These are phyloP conservation scores for Epichloe sylvatica DNA, from an alignment of 2,329 filamentous ascomycete species.

Conservation along the genomic window DNA sequence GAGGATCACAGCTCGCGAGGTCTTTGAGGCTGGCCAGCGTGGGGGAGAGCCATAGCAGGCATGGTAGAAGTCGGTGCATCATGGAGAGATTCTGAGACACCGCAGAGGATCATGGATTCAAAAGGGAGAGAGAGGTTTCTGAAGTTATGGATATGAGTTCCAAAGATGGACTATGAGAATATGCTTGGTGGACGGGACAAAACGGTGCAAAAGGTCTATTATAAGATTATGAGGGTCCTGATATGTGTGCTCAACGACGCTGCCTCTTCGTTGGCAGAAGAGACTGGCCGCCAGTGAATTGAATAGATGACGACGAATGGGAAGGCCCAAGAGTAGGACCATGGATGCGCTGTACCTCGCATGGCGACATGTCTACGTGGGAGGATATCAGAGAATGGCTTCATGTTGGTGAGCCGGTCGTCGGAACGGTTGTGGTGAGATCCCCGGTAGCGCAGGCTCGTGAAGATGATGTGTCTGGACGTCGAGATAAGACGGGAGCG, in stretches of 20 bases:
- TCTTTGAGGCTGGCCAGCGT: constrained; percentile 10
- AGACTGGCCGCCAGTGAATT: background rate
- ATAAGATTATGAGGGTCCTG: background rate
- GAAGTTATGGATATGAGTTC: background rate
- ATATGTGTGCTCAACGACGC: background rate
- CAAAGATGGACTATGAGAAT: background rate
- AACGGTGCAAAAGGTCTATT: background rate
- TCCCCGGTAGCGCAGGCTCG: background rate
- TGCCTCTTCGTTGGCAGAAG: background rate
- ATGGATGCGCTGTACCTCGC: constrained; percentile 3
- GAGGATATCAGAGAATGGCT: background rate
- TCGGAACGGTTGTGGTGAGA: background rate
- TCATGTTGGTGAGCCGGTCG: background rate
- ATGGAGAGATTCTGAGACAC: background rate
- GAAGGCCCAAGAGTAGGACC: background rate
- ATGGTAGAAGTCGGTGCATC: background rate
- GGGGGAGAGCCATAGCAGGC: constrained; percentile 1
- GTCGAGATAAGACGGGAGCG: background rate
- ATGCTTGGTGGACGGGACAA: background rate
- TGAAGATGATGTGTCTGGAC: background rate
- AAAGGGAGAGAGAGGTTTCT: too few relatives aligned
- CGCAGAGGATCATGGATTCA: background rate
- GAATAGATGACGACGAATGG: background rate
- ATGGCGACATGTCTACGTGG: background rate
- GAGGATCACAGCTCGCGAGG: constrained; percentile 13